These are phyloP conservation scores for Cruciata laevipes DNA, from an alignment of 257 asterid species.

Conservation along the genomic window DNA sequence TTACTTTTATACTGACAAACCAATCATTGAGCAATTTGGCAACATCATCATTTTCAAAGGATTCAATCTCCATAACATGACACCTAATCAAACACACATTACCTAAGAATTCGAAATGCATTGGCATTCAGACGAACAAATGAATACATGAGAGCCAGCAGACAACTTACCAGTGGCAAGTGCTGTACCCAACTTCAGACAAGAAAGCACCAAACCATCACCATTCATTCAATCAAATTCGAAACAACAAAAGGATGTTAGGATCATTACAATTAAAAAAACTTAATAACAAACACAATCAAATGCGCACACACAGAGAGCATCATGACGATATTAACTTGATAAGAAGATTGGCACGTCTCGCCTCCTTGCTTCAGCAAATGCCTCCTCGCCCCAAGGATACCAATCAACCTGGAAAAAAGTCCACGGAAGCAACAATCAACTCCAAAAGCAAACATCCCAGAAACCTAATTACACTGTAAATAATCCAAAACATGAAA, in stretches of 20 bases:
- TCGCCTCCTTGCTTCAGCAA: slow-evolving; percentile 78
- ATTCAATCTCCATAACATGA: slow-evolving; percentile 98
- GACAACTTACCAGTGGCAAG: slow-evolving; percentile 81
- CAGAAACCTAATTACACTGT: background rate
- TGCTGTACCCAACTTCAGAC: slow-evolving; percentile 95
- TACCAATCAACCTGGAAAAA: slow-evolving; percentile 73
- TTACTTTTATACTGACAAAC: slow-evolving; percentile 87
- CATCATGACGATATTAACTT: slow-evolving; percentile 30
- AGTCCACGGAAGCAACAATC: background rate
- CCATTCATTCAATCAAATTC: slow-evolving; percentile 8
- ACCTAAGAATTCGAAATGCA: background rate
- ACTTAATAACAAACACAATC: too few species aligned
- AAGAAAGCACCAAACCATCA: slow-evolving; percentile 30
- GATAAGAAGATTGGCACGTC: slow-evolving; percentile 86
- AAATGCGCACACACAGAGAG: background rate
- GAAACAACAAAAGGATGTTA: background rate
- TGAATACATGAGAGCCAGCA: background rate
- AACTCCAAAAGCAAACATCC: background rate
- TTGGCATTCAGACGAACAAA: background rate
- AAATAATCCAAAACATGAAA: background rate
- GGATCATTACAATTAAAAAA: background rate
- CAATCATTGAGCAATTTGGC: slow-evolving; percentile 81
- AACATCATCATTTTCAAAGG: slow-evolving; percentile 78
- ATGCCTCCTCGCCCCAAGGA: slow-evolving; percentile 99
- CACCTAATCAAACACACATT: slow-evolving; percentile 47